A percentile compares a stretch with the other conserved stretches of the same genome.
Evolutionary conservation across 2,329 filamentous ascomycete genomes (phyloP).

Genomic region (Sporothrix pseudoabietina): DNA sequence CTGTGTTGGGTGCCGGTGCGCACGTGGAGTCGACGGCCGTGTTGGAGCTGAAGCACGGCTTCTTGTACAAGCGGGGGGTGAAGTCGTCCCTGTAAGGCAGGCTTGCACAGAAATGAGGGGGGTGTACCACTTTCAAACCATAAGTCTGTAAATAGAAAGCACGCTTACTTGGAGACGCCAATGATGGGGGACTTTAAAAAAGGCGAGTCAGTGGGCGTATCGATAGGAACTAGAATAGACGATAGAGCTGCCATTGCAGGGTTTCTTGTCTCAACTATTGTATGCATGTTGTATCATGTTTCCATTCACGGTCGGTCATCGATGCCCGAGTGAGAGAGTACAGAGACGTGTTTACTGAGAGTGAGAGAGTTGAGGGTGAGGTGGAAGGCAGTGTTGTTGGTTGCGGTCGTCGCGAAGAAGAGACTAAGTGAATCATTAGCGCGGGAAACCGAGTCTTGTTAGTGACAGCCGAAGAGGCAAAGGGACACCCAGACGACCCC

Average conservation of each 20-base stretch:
- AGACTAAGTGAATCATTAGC: slow-evolving; percentile 26
- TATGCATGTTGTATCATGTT: not conserved
- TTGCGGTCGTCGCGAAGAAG: not conserved
- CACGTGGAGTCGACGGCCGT: not conserved
- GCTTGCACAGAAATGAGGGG: not conserved
- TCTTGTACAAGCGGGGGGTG: slow-evolving; percentile 16
- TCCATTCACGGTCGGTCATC: not conserved
- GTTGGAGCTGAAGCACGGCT: slow-evolving; percentile 12
- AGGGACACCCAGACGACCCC: not conserved
- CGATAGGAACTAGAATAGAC: slow-evolving; percentile 18
- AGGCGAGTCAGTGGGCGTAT: slow-evolving; percentile 7
- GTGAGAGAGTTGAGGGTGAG: not conserved
- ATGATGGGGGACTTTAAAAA: not conserved
- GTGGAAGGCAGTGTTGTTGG: not conserved
- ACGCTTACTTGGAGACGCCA: not conserved
- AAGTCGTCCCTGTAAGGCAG: not conserved
- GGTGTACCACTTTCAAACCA: not conserved
- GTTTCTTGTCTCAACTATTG: not conserved
- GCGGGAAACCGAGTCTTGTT: slow-evolving; percentile 14
- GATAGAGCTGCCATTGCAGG: not conserved
- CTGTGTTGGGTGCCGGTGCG: not conserved
- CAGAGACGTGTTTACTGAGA: not conserved
- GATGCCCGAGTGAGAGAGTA: not conserved
- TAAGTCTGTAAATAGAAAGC: not conserved
- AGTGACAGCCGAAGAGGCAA: not conserved